Evolutionary conservation across 306 rosid genomes (phyloP), one percentile per base, ranked within the genome.

Genomic region (Castanea sativa): DNA sequence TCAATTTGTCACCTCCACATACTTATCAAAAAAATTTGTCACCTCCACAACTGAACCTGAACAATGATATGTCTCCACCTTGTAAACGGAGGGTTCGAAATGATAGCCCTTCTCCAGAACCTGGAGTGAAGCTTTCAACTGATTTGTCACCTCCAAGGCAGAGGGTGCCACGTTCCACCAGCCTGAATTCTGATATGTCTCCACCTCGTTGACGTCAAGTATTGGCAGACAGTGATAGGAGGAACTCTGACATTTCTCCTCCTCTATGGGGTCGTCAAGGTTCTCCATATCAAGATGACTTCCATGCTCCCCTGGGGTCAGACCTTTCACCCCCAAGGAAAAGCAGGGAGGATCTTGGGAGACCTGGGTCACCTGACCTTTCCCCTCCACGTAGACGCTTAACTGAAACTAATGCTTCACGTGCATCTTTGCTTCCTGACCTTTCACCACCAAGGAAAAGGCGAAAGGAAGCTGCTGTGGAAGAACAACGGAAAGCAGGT

Each of bases 321-420:
- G 93, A 93, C 88, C 87, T 91, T 84, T 90, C 93, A 25, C 93
- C 92, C 30, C 90, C 89, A 13, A 93, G 95, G 85, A 92, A 83
- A 79, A 83, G 84, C 16, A 83, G 72, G 67, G 85, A 83, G 52
- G 84, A 81, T 78, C 80, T 69, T 78, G 79, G 77, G 58, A 80
- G 83, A 65, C 41, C 30, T 6, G 69, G 71, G 65, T 76, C 71
- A 10, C 64, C 85, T 59, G 84, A 78, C 79, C 65, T 55, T 71
- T 83, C 87, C 51, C 80, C 55, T 23, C 81, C 79, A 2, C 43
- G 53, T 23, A 55, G 82, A 68, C 33, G 61, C 80, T 57, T 77
- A 4, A 74, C 20, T 55, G 74, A 69, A 76, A 79, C 51, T 56
- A 29, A 68, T 80, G 73, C 55, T 80, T 90, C 85, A 78, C 81